Percentiles rank a stretch among this genome's conserved stretches.
phyloP scores from a whole-genome alignment of 164 flowering plant species.

The Stephania cephalantha region DNA sequence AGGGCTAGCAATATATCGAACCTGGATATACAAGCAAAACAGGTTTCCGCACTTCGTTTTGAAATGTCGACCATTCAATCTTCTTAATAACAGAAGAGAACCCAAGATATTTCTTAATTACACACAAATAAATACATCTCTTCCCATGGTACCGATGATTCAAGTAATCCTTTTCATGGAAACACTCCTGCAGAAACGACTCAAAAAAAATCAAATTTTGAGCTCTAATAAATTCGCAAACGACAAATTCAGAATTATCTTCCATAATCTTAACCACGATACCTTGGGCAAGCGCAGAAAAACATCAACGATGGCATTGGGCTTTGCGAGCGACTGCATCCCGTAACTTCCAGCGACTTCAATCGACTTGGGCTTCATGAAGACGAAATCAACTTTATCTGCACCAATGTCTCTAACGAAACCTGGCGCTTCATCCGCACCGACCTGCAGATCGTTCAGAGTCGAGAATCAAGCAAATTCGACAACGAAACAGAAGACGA shows the following conservation, averaged over 20 bases:
- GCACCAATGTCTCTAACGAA: constrained; percentile 75
- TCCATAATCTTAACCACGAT: neutral
- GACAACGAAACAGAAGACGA: neutral
- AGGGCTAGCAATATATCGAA: constrained; percentile 9
- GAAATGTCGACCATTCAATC: constrained; percentile 69
- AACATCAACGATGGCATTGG: constrained; percentile 60
- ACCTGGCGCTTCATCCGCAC: constrained; percentile 57
- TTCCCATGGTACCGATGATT: constrained; percentile 91
- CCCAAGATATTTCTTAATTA: constrained; percentile 56
- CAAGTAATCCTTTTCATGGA: constrained; percentile 81
- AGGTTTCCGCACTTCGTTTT: constrained; percentile 91
- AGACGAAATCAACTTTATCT: constrained; percentile 70
- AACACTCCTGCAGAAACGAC: constrained; percentile 54
- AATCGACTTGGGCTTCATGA: constrained; percentile 55
- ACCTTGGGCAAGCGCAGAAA: constrained; percentile 86
- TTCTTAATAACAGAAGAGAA: constrained; percentile 29
- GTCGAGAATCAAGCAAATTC: neutral
- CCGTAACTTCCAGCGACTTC: constrained; percentile 78
- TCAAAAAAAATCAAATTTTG: constrained; percentile 6
- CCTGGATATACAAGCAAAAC: constrained; percentile 69
- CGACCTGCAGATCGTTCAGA: constrained; percentile 41
- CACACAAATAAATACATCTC: constrained; percentile 77
- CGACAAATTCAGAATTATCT: neutral
- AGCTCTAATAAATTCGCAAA: neutral
- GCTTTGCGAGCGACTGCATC: constrained; percentile 45